Evolutionary conservation across 176 grass and related monocot genomes (phyloP).

Genomic region (Triticum urartu): DNA sequence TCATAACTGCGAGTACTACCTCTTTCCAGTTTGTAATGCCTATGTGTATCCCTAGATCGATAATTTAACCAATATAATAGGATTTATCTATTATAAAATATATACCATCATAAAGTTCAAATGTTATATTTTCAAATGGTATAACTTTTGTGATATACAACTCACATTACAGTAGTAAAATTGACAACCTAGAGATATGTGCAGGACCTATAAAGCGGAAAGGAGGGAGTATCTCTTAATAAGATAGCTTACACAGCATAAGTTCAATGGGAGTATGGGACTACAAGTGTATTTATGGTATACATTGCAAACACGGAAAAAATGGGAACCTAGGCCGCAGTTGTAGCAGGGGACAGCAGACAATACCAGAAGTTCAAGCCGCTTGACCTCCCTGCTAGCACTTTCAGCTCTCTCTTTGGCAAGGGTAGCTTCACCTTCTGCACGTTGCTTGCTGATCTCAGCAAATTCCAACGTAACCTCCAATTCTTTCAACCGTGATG

Average conservation of each 20-base stretch:
- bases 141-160: too few relatives aligned
- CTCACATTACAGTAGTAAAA: too few relatives aligned
- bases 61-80: too few relatives aligned
- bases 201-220: too few relatives aligned
- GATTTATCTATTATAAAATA: too few relatives aligned
- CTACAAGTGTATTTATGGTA: not conserved
- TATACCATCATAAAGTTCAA: too few relatives aligned
- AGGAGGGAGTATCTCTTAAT: not conserved
- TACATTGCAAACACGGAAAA: not conserved
- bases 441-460: constrained; percentile 71
- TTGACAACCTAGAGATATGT: too few relatives aligned
- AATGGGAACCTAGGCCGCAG: not conserved
- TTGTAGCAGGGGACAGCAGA: constrained; percentile 8
- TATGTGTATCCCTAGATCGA: too few relatives aligned
- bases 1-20: not conserved
- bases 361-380: constrained; percentile 79
- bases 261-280: not conserved
- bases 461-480: constrained; percentile 68
- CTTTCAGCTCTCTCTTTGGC: constrained; percentile 72
- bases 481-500: constrained; percentile 71
- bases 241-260: not conserved
- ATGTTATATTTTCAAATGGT: too few relatives aligned
- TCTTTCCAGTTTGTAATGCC: too few relatives aligned
- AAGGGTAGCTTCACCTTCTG: constrained; percentile 74
- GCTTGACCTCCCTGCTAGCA: constrained; percentile 62